These are phyloP conservation scores for Croton laevigatus DNA, from an alignment of 441 rosid species.

Conservation along the genomic window DNA sequence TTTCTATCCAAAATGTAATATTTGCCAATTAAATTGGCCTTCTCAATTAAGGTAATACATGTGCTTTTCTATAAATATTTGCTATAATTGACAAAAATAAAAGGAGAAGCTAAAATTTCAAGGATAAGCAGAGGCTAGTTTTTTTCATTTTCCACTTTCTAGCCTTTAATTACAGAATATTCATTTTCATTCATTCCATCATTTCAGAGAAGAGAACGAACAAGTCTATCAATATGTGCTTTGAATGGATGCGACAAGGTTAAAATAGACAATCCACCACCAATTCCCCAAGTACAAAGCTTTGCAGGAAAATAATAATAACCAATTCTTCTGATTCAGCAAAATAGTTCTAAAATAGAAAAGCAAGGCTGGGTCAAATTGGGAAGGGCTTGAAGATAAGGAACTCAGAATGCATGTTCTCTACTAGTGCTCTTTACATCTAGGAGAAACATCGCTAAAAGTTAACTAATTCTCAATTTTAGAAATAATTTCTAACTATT, in stretches of 20 bases:
- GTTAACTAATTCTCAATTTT: neutral
- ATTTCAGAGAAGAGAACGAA: neutral
- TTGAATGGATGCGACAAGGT: neutral
- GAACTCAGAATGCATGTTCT: neutral
- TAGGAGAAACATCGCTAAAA: neutral
- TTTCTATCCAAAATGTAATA: neutral
- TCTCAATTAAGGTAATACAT: neutral
- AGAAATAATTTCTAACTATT: neutral
- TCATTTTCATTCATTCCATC: neutral
- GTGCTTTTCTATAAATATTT: neutral
- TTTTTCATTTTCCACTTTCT: neutral
- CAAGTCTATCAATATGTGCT: neutral
- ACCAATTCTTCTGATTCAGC: neutral
- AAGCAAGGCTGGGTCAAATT: neutral
- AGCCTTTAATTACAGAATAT: neutral
- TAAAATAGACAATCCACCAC: neutral
- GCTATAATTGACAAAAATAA: neutral
- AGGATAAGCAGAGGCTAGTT: neutral
- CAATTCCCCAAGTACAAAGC: neutral
- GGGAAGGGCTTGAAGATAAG: neutral
- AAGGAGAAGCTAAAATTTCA: neutral
- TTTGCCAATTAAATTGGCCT: neutral
- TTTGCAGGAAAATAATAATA: neutral
- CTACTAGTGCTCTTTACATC: neutral
- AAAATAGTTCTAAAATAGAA: neutral